Percentiles rank a stretch among this genome's conserved stretches.
Evolutionary conservation across 208 protist genomes (phyloP).

Genomic region (Leishmania turanica): DNA sequence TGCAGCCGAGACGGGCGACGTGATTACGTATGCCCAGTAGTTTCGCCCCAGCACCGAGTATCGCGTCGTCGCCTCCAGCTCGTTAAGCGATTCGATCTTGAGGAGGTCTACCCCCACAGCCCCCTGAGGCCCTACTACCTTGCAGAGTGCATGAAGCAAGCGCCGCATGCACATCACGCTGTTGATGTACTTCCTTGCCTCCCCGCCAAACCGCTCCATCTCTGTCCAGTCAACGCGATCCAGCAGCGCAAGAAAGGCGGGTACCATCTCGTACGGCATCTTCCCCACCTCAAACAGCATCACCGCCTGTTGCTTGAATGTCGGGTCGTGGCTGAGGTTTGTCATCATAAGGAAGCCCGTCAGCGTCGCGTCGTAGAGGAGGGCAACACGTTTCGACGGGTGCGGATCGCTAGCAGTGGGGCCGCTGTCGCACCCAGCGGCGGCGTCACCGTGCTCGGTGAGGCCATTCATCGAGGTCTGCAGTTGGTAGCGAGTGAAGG

Average conservation of each 20-base stretch:
- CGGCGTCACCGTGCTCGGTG: not conserved
- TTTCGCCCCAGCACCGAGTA: conserved; percentile 87
- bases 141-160: conserved; percentile 63
- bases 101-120: conserved; percentile 81
- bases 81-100: conserved; percentile 90
- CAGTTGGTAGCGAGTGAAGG: conserved; percentile 25
- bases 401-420: conserved; percentile 21
- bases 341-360: conserved; percentile 99
- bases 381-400: conserved; percentile 87
- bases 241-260: conserved; percentile 73
- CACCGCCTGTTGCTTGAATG: conserved; percentile 91
- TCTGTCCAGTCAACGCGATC: conserved; percentile 50
- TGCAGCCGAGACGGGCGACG: conserved; percentile 57
- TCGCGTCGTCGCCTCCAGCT: conserved; percentile 86
- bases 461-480: conserved; percentile 22
- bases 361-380: conserved; percentile 96
- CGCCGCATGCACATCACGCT: conserved; percentile 80
- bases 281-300: conserved; percentile 93
- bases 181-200: conserved; percentile 87
- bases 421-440: not conserved
- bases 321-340: conserved; percentile 89
- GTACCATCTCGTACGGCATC: conserved; percentile 78
- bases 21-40: conserved; percentile 86
- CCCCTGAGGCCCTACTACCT: conserved; percentile 45
- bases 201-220: conserved; percentile 60